Percentiles rank a stretch among this genome's conserved stretches.
Evolutionary conservation across 2,329 filamentous ascomycete genomes (phyloP).

Genomic region (Xylariaceae sp.): DNA sequence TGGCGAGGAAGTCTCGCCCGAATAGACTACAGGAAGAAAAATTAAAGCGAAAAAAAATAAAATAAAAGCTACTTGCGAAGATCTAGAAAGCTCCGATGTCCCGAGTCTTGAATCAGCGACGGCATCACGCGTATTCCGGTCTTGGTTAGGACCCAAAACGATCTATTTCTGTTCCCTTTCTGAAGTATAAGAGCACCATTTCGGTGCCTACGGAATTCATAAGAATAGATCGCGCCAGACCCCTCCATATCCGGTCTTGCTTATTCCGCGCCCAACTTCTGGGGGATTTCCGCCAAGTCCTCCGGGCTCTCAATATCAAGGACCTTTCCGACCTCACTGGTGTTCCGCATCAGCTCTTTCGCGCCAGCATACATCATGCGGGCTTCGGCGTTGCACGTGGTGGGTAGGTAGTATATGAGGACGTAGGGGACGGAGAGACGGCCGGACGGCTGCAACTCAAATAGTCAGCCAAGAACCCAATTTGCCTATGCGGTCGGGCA

Average conservation of each 20-base stretch:
- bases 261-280: slow-evolving; percentile 46
- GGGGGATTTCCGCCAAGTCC: slow-evolving; percentile 76
- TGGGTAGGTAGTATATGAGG: slow-evolving; percentile 88
- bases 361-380: slow-evolving; percentile 95
- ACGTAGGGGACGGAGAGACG: slow-evolving; percentile 88
- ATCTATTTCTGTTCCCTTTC: not conserved
- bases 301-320: slow-evolving; percentile 78
- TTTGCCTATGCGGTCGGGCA: not conserved
- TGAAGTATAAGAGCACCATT: not conserved
- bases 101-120: not conserved
- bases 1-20: slow-evolving; percentile 49
- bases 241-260: not conserved
- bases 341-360: slow-evolving; percentile 92
- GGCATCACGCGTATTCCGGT: not conserved
- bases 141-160: not conserved
- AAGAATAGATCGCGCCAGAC: not conserved
- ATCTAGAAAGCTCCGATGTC: slow-evolving; percentile 1
- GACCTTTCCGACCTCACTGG: slow-evolving; percentile 80
- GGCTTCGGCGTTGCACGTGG: slow-evolving; percentile 79
- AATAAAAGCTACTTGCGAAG: not conserved
- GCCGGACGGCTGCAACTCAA: slow-evolving; percentile 56
- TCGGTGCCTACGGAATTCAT: not conserved
- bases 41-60: not conserved
- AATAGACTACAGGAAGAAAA: slow-evolving; percentile 26
- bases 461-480: not conserved